Percentiles rank a stretch among this genome's conserved stretches.
Evolutionary conservation across 2,329 filamentous ascomycete species (phyloP).

Genomic region (Coniochaeta sp.): DNA sequence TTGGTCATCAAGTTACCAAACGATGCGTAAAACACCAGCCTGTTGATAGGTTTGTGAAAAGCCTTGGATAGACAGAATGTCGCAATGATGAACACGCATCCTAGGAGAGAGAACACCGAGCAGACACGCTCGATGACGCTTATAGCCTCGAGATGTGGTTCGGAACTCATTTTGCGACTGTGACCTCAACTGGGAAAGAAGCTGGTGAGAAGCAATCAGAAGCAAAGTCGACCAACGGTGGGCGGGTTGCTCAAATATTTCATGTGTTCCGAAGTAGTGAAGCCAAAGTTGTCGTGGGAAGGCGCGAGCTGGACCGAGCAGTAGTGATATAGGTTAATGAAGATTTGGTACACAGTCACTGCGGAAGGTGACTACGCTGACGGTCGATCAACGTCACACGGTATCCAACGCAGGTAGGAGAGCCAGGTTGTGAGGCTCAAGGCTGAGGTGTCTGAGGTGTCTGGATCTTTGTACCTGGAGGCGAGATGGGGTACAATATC

Average conservation of each 20-base stretch:
- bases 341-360: neutral
- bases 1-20: conserved; percentile 76
- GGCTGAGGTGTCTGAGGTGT: neutral
- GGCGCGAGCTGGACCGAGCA: neutral
- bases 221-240: neutral
- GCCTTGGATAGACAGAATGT: conserved; percentile 61
- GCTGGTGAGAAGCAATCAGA: neutral
- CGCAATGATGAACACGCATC: conserved; percentile 62
- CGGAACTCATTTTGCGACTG: neutral
- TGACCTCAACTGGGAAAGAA: neutral
- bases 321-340: neutral
- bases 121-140: conserved; percentile 58
- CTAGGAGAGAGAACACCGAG: conserved; percentile 63
- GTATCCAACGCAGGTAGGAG: neutral
- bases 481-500: neutral
- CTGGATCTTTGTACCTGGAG: neutral
- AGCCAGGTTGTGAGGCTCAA: neutral
- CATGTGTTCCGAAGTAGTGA: neutral
- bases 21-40: conserved; percentile 75
- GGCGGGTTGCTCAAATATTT: neutral
- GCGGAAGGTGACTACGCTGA: neutral
- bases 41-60: conserved; percentile 83
- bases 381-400: neutral
- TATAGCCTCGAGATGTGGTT: conserved; percentile 39
- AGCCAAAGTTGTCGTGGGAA: neutral